phyloP scores from a whole-genome alignment of 306 rosid species.

The Rosa lucieae region DNA sequence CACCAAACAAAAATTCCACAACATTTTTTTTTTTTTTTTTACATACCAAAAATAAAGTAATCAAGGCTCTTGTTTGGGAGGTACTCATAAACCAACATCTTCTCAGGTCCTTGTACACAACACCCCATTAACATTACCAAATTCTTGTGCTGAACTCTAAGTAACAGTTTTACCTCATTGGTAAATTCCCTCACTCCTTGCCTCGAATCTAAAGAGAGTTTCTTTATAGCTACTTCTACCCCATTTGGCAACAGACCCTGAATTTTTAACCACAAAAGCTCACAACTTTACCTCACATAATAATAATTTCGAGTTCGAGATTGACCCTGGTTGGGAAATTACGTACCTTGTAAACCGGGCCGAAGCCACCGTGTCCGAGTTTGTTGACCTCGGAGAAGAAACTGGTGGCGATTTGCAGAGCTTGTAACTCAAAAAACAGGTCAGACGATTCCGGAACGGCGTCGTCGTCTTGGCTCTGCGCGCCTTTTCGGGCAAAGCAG shows the following conservation, averaged over 20 bases:
- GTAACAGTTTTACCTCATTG: slow-evolving; percentile 75
- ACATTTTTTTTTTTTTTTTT: too few species aligned
- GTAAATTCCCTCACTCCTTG: slow-evolving; percentile 83
- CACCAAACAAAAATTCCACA: background rate
- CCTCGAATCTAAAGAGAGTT: slow-evolving; percentile 68
- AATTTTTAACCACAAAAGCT: background rate
- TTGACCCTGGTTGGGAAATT: background rate
- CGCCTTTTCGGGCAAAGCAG: slow-evolving; percentile 32
- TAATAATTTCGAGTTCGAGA: too few species aligned
- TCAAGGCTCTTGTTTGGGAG: slow-evolving; percentile 88
- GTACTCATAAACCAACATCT: slow-evolving; percentile 92
- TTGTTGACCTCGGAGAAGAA: slow-evolving; percentile 67
- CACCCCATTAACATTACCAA: slow-evolving; percentile 75
- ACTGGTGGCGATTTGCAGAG: slow-evolving; percentile 74
- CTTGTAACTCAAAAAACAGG: slow-evolving; percentile 51
- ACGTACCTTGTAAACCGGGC: slow-evolving; percentile 80
- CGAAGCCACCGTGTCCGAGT: slow-evolving; percentile 96
- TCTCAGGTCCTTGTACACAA: slow-evolving; percentile 88
- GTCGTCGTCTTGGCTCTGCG: slow-evolving; percentile 23
- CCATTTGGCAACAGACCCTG: slow-evolving; percentile 92
- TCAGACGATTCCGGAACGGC: slow-evolving; percentile 35
- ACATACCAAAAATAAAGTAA: slow-evolving; percentile 67
- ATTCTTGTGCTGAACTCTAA: slow-evolving; percentile 79
- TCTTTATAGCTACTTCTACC: slow-evolving; percentile 86
- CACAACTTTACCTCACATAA: background rate